Conservation (phyloP, 495 filamentous ascomycete genomes). For the Stereocaulon alpinum region DNA sequence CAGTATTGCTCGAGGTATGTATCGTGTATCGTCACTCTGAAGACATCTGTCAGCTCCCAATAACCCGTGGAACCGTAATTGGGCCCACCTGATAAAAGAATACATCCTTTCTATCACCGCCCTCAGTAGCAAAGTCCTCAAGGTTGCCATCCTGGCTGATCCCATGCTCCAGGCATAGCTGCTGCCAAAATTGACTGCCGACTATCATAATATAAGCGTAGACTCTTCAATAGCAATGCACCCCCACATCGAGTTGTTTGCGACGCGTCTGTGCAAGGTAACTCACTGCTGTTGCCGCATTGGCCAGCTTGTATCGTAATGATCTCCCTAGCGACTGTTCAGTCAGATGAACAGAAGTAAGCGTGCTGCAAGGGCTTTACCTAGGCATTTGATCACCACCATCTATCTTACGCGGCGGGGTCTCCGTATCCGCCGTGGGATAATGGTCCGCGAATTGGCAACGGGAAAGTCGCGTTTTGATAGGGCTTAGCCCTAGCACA, state of each 20-base stretch:
- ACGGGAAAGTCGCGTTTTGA: too few species aligned
- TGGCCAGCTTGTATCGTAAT: slow-evolving; percentile 98
- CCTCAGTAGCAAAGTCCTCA: slow-evolving; percentile 90
- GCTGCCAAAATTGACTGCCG: slow-evolving; percentile 93
- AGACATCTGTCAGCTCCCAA: slow-evolving; percentile 4
- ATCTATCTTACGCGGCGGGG: too few species aligned
- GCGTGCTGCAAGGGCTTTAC: neutral
- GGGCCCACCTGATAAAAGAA: slow-evolving; percentile 69
- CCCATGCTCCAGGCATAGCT: slow-evolving; percentile 93
- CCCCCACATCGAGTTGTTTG: slow-evolving; percentile 23
- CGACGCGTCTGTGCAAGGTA: slow-evolving; percentile 22
- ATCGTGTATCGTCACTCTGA: slow-evolving; percentile 87
- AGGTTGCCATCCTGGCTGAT: slow-evolving; percentile 96
- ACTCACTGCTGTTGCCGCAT: slow-evolving; percentile 96
- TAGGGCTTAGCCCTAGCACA: slow-evolving; percentile 1
- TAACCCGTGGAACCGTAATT: neutral
- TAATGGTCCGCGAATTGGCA: too few species aligned
- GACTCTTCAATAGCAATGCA: neutral
- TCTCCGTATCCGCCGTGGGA: too few species aligned
- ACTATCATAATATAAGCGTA: slow-evolving; percentile 41
- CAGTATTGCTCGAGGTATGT: slow-evolving; percentile 92
- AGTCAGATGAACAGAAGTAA: neutral
- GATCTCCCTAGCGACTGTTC: slow-evolving; percentile 61
- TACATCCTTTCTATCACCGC: slow-evolving; percentile 94
- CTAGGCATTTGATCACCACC: slow-evolving; percentile 15